Evolutionary conservation across 2,329 filamentous ascomycete species (phyloP).

Genomic region (Waltergamsia citrina): DNA sequence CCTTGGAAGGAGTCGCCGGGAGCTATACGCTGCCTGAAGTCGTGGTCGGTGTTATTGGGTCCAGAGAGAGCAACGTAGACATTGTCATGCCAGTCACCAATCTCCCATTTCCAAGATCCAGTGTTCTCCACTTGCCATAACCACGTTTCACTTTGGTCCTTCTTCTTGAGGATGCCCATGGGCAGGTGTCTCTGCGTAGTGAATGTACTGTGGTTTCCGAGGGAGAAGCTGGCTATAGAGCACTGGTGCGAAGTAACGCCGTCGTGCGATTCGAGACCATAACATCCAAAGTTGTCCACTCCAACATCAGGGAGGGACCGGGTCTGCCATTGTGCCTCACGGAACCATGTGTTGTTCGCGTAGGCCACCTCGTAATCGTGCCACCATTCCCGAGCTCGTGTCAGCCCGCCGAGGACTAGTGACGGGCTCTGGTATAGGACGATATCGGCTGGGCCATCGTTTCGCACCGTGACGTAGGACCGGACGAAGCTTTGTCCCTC

Average conservation of each 20-base stretch:
- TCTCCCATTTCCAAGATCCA: conserved; percentile 24
- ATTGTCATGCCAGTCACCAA: conserved; percentile 21
- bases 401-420: conserved; percentile 11
- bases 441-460: conserved; percentile 6
- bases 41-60: conserved; percentile 15
- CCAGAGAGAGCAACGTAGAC: conserved; percentile 18
- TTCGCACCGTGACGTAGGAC: conserved; percentile 11
- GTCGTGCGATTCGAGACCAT: conserved; percentile 7
- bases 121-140: conserved; percentile 25
- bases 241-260: conserved; percentile 6
- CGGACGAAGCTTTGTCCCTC: conserved; percentile 9
- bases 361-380: conserved; percentile 11
- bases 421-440: conserved; percentile 13
- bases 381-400: conserved; percentile 11
- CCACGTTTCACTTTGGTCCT: conserved; percentile 15
- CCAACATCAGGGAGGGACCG: conserved; percentile 15
- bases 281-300: conserved; percentile 15
- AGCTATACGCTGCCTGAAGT: conserved; percentile 13
- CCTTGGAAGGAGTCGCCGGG: conserved; percentile 14
- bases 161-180: conserved; percentile 16
- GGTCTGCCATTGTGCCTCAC: conserved; percentile 21
- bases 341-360: conserved; percentile 20
- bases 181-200: conserved; percentile 17
- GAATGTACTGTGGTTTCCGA: conserved; percentile 18
- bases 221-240: conserved; percentile 10